A percentile compares a stretch with the other conserved stretches of the same genome.
Conservation (phyloP, 108 stramenopile genomes). For the Bacterosira constricta region DNA sequence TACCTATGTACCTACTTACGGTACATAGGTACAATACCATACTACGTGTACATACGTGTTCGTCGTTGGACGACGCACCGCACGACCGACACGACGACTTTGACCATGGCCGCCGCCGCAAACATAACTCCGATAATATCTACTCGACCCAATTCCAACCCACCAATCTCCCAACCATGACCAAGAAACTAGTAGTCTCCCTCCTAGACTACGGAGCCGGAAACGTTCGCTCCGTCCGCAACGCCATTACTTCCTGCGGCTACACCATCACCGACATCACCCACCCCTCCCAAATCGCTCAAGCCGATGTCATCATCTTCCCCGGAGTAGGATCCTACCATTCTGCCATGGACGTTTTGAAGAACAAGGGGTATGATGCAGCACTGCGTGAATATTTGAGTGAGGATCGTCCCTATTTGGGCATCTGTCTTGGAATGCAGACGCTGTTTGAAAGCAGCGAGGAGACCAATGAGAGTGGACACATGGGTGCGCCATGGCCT, state of each 20-base stretch:
- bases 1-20: too few relatives aligned
- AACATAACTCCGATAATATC: not conserved
- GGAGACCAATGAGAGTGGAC: slow-evolving; percentile 50
- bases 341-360: slow-evolving; percentile 77
- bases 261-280: slow-evolving; percentile 86
- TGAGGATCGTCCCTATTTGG: slow-evolving; percentile 89
- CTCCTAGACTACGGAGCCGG: slow-evolving; percentile 99
- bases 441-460: slow-evolving; percentile 94
- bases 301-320: slow-evolving; percentile 92
- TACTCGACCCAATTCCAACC: not conserved
- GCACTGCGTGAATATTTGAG: slow-evolving; percentile 84
- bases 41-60: too few relatives aligned
- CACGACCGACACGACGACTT: too few relatives aligned
- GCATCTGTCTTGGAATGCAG: slow-evolving; percentile 99
- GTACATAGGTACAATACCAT: too few relatives aligned
- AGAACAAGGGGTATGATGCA: slow-evolving; percentile 75
- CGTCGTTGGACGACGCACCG: too few relatives aligned
- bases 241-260: slow-evolving; percentile 88
- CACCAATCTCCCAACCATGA: not conserved
- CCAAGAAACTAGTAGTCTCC: slow-evolving; percentile 68
- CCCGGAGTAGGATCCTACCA: slow-evolving; percentile 93
- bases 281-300: slow-evolving; percentile 77
- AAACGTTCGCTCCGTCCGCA: slow-evolving; percentile 93
- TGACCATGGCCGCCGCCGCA: too few relatives aligned
- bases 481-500: slow-evolving; percentile 23